Conservation (phyloP, 2,329 filamentous ascomycete genomes). For the Exophiala viscosa region DNA sequence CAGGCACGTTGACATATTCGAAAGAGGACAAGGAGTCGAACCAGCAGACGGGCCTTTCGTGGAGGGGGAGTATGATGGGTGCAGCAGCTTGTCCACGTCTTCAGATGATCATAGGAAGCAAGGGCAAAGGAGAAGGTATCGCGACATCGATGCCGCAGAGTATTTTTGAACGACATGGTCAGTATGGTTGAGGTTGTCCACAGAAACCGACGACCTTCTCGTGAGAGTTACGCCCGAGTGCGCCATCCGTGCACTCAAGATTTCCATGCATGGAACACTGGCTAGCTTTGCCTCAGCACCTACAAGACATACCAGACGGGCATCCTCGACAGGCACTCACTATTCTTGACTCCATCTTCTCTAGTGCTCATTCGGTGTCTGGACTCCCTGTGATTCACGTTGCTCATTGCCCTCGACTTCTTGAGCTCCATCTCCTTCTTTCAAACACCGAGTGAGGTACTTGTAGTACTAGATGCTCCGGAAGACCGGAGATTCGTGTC, state of each 20-base stretch:
- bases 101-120: too few relatives aligned
- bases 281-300: too few relatives aligned
- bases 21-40: not conserved
- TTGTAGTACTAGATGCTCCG: not conserved
- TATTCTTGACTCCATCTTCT: too few relatives aligned
- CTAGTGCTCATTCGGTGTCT: too few relatives aligned
- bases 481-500: not conserved
- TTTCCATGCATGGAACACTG: too few relatives aligned
- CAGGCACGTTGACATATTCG: slow-evolving; percentile 23
- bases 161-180: slow-evolving; percentile 7
- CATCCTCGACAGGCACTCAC: too few relatives aligned
- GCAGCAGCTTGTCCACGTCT: not conserved
- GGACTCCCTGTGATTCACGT: too few relatives aligned
- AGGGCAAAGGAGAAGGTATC: slow-evolving; percentile 8
- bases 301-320: too few relatives aligned
- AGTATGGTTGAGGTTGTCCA: not conserved
- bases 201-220: not conserved
- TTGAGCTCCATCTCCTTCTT: not conserved
- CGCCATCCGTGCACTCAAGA: too few relatives aligned
- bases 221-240: not conserved
- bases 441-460: not conserved
- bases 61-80: slow-evolving; percentile 20
- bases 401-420: too few relatives aligned
- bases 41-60: slow-evolving; percentile 8
- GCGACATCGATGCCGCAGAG: slow-evolving; percentile 19